Conservation (phyloP, 1,284 basidiomycete genomes). For the Ceratobasidium sp. region DNA sequence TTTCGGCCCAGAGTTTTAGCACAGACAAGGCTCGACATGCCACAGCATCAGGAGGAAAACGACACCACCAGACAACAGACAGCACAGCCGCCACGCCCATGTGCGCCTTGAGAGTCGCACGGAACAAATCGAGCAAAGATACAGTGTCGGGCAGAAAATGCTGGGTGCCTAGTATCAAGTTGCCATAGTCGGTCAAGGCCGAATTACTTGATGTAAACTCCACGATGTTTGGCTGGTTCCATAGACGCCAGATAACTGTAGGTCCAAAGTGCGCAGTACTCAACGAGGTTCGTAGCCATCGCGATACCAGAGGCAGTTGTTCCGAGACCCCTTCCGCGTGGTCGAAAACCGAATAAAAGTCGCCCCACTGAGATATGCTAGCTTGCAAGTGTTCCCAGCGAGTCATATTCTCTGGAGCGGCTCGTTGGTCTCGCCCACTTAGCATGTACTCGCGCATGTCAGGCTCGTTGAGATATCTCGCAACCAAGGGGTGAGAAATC, state of each 20-base stretch:
- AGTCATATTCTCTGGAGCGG: constrained; percentile 28
- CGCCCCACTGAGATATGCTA: constrained; percentile 24
- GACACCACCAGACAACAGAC: constrained; percentile 83
- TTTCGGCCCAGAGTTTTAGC: constrained; percentile 76
- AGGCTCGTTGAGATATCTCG: constrained; percentile 33
- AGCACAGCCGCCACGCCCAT: constrained; percentile 76
- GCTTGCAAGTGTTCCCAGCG: constrained; percentile 31
- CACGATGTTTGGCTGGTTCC: constrained; percentile 22
- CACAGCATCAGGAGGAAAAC: constrained; percentile 73
- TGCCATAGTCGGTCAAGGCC: constrained; percentile 12
- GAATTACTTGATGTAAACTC: constrained; percentile 24
- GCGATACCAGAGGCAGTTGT: constrained; percentile 21
- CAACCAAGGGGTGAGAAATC: constrained; percentile 42
- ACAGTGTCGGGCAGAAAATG: constrained; percentile 35
- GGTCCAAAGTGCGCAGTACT: constrained; percentile 23
- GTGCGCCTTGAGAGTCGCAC: constrained; percentile 72
- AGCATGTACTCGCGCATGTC: constrained; percentile 33
- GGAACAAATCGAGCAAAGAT: constrained; percentile 65
- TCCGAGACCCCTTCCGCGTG: neutral
- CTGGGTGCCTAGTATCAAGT: constrained; percentile 21
- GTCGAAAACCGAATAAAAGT: constrained; percentile 23
- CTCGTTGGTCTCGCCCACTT: constrained; percentile 20
- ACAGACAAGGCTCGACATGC: constrained; percentile 73
- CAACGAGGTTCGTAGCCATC: constrained; percentile 22
- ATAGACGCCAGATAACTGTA: constrained; percentile 29